A percentile compares a stretch with the other conserved stretches of the same genome.
These are phyloP conservation scores for Aquanectria penicillioides DNA, from an alignment of 2,329 filamentous ascomycete species.

Conservation along the genomic window DNA sequence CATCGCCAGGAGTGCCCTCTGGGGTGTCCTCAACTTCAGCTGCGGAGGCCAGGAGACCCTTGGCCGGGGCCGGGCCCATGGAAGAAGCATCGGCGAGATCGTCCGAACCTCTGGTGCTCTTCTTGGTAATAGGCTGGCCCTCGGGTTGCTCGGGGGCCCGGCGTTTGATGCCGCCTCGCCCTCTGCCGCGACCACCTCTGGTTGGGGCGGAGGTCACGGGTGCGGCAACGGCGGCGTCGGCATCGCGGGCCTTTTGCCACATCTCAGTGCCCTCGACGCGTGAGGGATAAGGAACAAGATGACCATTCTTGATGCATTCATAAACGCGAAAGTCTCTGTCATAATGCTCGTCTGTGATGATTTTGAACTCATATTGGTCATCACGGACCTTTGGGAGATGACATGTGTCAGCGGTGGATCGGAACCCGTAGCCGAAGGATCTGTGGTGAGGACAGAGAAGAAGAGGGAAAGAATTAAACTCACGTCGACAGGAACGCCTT, in stretches of 20 bases:
- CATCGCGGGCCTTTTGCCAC: conserved; percentile 50
- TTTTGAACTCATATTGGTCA: conserved; percentile 56
- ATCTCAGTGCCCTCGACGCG: conserved; percentile 55
- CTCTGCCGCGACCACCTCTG: conserved; percentile 45
- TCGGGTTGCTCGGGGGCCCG: conserved; percentile 62
- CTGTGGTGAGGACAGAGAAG: conserved; percentile 31
- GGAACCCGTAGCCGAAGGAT: conserved; percentile 23
- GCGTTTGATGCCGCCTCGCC: conserved; percentile 55
- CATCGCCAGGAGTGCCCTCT: conserved; percentile 48
- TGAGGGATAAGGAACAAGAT: conserved; percentile 57
- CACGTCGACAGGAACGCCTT: conserved; percentile 60
- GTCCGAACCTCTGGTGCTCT: conserved; percentile 49
- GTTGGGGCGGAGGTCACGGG: conserved; percentile 39
- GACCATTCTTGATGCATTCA: conserved; percentile 51
- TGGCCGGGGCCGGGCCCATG: conserved; percentile 45
- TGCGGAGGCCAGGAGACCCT: conserved; percentile 52
- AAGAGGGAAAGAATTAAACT: conserved; percentile 42
- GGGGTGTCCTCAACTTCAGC: conserved; percentile 49
- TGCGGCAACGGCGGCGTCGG: conserved; percentile 49
- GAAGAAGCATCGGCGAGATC: conserved; percentile 41
- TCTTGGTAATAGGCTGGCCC: conserved; percentile 61
- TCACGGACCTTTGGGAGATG: conserved; percentile 49
- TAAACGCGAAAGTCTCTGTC: conserved; percentile 56
- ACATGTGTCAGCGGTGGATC: conserved; percentile 31
- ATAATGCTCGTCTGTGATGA: conserved; percentile 56